These are phyloP conservation scores for Lathyrus aphaca DNA, from an alignment of 306 rosid genomes.

Conservation along the genomic window DNA sequence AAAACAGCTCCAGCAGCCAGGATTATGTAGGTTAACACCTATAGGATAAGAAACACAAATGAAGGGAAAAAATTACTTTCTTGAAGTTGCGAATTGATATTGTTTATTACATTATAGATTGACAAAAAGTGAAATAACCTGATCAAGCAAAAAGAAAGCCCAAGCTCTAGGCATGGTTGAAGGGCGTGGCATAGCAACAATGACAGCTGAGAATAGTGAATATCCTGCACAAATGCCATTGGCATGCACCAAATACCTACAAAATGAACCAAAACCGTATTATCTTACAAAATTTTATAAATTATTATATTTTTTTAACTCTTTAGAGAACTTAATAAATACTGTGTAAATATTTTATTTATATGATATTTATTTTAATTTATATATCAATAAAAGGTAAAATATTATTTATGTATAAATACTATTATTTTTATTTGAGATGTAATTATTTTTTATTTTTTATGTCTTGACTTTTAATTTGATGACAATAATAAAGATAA, in stretches of 20 bases:
- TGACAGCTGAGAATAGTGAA: slow-evolving; percentile 70
- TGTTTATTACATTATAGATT: background rate
- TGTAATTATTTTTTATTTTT: no score
- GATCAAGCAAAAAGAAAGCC: slow-evolving; percentile 84
- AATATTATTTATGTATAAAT: no score
- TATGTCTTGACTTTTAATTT: no score
- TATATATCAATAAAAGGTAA: no score
- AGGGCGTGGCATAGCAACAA: slow-evolving; percentile 68
- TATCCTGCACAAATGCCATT: slow-evolving; percentile 93
- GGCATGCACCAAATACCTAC: slow-evolving; percentile 88
- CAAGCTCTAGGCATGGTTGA: slow-evolving; percentile 64
- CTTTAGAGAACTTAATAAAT: no score
- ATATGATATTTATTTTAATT: no score
- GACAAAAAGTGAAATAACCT: slow-evolving; percentile 47
- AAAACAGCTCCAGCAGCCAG: slow-evolving; percentile 75
- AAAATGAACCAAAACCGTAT: no score
- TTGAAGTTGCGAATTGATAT: background rate
- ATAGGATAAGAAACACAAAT: background rate
- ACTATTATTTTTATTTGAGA: no score
- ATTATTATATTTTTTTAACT: no score
- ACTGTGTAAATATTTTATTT: no score
- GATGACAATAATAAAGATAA: no score
- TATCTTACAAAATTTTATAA: no score
- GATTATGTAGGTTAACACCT: slow-evolving; percentile 73
- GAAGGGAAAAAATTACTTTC: background rate